Percentiles rank a stretch among this genome's conserved stretches.
Evolutionary conservation across 257 asterid species (phyloP).

Genomic region (Nicotiana benthamiana): DNA sequence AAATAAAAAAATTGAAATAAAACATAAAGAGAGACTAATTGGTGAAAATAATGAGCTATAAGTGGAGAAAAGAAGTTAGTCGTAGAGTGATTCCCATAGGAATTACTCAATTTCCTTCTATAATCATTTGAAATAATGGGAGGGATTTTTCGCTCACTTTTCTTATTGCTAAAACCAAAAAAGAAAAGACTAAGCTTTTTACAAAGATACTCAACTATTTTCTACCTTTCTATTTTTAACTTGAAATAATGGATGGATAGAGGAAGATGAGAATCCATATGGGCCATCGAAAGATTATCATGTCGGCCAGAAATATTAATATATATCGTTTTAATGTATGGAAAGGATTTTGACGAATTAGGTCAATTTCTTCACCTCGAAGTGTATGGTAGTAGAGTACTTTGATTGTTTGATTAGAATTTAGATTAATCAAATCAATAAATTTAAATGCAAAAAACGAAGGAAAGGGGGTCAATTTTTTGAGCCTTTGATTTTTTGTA

Average conservation of each 20-base stretch:
- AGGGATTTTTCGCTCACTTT: too few relatives aligned
- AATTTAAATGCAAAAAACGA: too few relatives aligned
- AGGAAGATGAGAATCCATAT: not conserved
- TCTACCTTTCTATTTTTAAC: not conserved
- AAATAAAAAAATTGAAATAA: too few relatives aligned
- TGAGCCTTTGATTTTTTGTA: too few relatives aligned
- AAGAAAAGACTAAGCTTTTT: slow-evolving; percentile 7
- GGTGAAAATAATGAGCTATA: not conserved
- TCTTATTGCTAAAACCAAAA: not conserved
- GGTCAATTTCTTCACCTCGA: not conserved
- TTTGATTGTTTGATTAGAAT: too few relatives aligned
- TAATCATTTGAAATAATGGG: not conserved
- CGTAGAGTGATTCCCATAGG: not conserved
- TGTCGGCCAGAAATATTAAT: slow-evolving; percentile 9
- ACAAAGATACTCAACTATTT: slow-evolving; percentile 7
- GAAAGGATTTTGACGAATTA: not conserved
- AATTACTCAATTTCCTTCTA: not conserved
- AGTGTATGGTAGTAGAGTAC: too few relatives aligned
- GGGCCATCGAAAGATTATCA: slow-evolving; percentile 11
- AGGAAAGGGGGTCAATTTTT: too few relatives aligned
- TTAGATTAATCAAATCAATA: too few relatives aligned
- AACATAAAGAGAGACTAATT: not conserved
- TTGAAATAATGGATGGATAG: not conserved
- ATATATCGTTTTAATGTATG: not conserved
- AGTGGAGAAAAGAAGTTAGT: not conserved